phyloP scores from a whole-genome alignment of 345 rosid genomes.

The Boechera retrofracta region DNA sequence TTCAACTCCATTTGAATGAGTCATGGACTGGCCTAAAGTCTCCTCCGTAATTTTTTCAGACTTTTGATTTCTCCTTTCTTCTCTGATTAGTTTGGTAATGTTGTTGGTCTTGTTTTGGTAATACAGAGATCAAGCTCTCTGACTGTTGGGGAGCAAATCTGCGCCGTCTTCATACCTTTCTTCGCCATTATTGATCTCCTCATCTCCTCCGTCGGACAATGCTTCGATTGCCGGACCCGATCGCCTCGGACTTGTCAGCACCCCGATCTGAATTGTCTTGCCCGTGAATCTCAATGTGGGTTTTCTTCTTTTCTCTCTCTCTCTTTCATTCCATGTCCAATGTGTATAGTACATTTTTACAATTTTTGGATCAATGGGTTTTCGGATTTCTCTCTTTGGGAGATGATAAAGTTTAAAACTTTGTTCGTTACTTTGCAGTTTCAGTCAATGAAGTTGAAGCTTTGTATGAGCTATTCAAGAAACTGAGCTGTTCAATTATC shows the following conservation, averaged over 20 bases:
- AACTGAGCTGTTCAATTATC: conserved; percentile 64
- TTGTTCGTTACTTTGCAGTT: conserved; percentile 48
- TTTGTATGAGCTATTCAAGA: conserved; percentile 70
- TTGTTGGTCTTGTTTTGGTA: not conserved
- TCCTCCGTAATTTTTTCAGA: conserved; percentile 34
- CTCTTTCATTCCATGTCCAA: not conserved
- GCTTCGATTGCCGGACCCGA: conserved; percentile 49
- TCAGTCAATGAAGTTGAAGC: conserved; percentile 79
- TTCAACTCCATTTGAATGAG: not conserved
- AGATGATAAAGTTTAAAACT: not conserved
- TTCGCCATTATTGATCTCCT: conserved; percentile 58
- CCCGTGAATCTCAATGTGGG: conserved; percentile 65
- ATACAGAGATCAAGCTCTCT: conserved; percentile 61
- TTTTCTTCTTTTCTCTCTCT: conserved; percentile 6
- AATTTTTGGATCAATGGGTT: conserved; percentile 10
- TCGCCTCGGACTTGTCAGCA: conserved; percentile 22
- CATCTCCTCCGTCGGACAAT: conserved; percentile 47
- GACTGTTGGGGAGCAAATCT: conserved; percentile 68
- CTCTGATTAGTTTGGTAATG: conserved; percentile 21
- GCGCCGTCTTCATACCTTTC: conserved; percentile 65
- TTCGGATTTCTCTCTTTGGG: not conserved
- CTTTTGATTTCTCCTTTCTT: not conserved
- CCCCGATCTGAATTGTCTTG: conserved; percentile 59
- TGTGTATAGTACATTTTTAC: not conserved
- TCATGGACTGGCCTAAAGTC: conserved; percentile 37